Base-by-base conservation (phyloP, 108 stramenopile species). In the Fistulifera pelliculosa region DNA sequence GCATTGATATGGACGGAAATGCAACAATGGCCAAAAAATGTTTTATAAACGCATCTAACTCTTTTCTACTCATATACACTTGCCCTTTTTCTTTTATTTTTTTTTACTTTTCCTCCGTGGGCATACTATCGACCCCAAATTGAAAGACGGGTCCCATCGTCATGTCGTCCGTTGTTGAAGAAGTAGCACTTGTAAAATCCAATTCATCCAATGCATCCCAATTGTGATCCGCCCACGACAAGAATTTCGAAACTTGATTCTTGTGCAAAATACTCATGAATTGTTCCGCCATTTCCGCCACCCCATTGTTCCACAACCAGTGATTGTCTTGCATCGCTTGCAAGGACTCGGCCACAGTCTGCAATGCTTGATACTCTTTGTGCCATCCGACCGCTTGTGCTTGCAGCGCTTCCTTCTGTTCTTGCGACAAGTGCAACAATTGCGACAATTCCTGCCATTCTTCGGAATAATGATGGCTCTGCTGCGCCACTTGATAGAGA, bases 161-260 rank as follows among this genome's bases (percentile, higher is more conserved):
- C n/a, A n/a, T n/a, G n/a, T n/a, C n/a, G n/a, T n/a, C n/a, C n/a
- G n/a, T n/a, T n/a, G n/a, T n/a, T n/a, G n/a, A n/a, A 0, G 76
- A 70, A 17, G 76, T 65, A 11, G 76, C 77, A 43, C 80, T 55
- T 4, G 85, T 81, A 54, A 76, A 79, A 57, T 93, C 86, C 23
- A 93, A 54, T 56, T 81, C 75, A 54, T 93, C 90, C 38, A 93
- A 79, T 16, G 82, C 72, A 54, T 93, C 90, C 38, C 73, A 75
- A 71, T 93, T 93, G 58, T 79, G 64, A 67, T 93, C 90, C 6
- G 80, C 69, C 90, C 90, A 93, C 25, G 88, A 61, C 27, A 93
- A 56, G 60, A 93, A 84, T 58, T 93, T 93, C 39, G 79, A 81
- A 14, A 85, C 47, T 66, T 93, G 90, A 41, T 83, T 80, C 41